A percentile compares a stretch with the other conserved stretches of the same genome.
phyloP scores from a whole-genome alignment of 495 filamentous ascomycete genomes.

The Neurospora pannonica region DNA sequence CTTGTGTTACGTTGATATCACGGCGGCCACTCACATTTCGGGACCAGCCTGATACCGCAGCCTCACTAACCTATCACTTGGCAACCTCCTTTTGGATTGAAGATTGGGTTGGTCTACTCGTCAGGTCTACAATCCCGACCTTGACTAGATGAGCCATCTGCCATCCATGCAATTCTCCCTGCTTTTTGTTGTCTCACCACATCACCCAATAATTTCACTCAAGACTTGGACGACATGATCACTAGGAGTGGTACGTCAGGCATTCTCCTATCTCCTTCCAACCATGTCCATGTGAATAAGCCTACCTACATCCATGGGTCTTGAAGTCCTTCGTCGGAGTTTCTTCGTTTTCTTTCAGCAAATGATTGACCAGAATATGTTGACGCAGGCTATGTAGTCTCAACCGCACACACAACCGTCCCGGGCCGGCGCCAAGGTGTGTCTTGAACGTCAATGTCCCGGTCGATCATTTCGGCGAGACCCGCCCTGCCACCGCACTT shows the following conservation, averaged over 20 bases:
- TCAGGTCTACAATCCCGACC: background rate
- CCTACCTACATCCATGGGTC: background rate
- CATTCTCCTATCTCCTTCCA: background rate
- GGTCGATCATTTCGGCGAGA: background rate
- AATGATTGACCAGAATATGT: background rate
- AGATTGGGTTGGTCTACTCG: background rate
- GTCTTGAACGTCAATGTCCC: background rate
- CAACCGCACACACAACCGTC: background rate
- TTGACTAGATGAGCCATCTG: background rate
- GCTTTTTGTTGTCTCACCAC: background rate
- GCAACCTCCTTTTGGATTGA: background rate
- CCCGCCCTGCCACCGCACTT: background rate
- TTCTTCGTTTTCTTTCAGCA: background rate
- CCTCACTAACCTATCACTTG: background rate
- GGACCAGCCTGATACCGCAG: background rate
- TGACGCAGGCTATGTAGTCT: background rate
- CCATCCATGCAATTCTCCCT: background rate
- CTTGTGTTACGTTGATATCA: background rate
- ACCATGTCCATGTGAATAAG: background rate
- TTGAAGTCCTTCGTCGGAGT: background rate
- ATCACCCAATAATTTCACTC: background rate
- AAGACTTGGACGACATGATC: background rate
- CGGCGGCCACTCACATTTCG: background rate
- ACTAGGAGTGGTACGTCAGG: background rate
- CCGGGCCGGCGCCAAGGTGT: background rate